Conservation (phyloP, 2,329 filamentous ascomycete genomes). For the Ophiognomonia clavigignenti-juglandacearum region DNA sequence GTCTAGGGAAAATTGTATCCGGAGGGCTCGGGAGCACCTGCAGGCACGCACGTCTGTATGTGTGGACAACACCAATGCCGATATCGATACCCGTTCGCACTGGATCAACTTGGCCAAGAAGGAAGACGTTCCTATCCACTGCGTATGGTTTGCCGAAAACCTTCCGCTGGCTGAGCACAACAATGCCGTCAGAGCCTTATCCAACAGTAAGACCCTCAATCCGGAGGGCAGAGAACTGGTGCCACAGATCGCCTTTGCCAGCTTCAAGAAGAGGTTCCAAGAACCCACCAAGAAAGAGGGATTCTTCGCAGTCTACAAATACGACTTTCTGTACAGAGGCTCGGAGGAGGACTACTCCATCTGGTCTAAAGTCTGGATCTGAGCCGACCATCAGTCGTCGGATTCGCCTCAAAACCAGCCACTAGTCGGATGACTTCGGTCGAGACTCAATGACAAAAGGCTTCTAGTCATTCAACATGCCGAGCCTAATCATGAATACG, state of each 20-base stretch:
- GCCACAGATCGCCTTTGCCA: slow-evolving; percentile 74
- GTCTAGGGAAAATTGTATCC: slow-evolving; percentile 62
- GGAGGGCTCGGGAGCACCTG: slow-evolving; percentile 64
- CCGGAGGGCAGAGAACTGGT: slow-evolving; percentile 72
- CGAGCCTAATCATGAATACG: too few species aligned
- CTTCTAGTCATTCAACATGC: too few species aligned
- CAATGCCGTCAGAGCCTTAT: slow-evolving; percentile 72
- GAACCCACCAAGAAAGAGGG: slow-evolving; percentile 71
- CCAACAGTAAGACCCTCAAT: slow-evolving; percentile 68
- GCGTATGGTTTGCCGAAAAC: slow-evolving; percentile 76
- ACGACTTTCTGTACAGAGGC: slow-evolving; percentile 74
- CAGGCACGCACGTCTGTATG: slow-evolving; percentile 63
- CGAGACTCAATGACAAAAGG: too few species aligned
- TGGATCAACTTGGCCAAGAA: slow-evolving; percentile 75
- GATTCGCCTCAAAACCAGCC: too few species aligned
- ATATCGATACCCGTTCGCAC: slow-evolving; percentile 67
- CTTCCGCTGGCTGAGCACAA: slow-evolving; percentile 76
- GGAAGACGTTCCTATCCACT: slow-evolving; percentile 70
- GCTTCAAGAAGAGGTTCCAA: slow-evolving; percentile 68
- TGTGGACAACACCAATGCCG: slow-evolving; percentile 94
- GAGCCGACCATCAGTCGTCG: slow-evolving; percentile 12
- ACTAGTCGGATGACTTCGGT: too few species aligned
- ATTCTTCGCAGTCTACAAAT: slow-evolving; percentile 71
- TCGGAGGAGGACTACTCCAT: slow-evolving; percentile 60
- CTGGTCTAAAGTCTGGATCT: slow-evolving; percentile 78